phyloP scores from a whole-genome alignment of 1,284 basidiomycete species.

The Caloboletus firmus region DNA sequence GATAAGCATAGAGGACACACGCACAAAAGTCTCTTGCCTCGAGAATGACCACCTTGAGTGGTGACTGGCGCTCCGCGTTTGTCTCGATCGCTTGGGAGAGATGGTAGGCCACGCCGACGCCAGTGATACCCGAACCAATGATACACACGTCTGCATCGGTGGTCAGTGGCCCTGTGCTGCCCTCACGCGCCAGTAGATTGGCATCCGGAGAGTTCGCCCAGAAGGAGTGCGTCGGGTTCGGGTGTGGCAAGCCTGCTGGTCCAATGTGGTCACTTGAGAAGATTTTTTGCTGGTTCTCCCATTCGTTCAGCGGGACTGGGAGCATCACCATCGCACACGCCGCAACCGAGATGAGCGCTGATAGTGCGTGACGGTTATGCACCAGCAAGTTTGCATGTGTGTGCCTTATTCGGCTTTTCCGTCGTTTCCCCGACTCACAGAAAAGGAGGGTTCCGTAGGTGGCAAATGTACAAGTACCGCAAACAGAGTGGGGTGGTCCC shows the following conservation, averaged over 20 bases:
- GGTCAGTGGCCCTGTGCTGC: conserved; percentile 58
- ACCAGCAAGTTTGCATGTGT: too few relatives aligned
- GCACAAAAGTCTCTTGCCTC: conserved; percentile 80
- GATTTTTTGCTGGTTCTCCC: neutral
- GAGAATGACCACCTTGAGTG: conserved; percentile 56
- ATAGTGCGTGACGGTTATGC: too few relatives aligned
- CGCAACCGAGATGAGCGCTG: conserved; percentile 1
- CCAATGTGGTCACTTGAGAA: conserved; percentile 3
- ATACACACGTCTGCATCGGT: conserved; percentile 68
- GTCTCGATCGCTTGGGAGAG: conserved; percentile 45
- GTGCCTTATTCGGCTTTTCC: too few relatives aligned
- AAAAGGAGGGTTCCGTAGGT: too few relatives aligned
- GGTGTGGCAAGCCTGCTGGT: conserved; percentile 45
- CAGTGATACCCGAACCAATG: conserved; percentile 77
- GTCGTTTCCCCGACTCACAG: too few relatives aligned
- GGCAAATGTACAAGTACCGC: too few relatives aligned
- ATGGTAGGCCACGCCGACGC: conserved; percentile 70
- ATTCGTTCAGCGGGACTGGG: neutral
- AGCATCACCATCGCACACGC: conserved; percentile 9
- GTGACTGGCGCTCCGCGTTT: conserved; percentile 11
- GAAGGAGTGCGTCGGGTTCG: conserved; percentile 66
- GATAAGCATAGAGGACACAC: conserved; percentile 25
- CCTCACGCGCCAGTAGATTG: conserved; percentile 63
- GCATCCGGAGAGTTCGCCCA: conserved; percentile 60
- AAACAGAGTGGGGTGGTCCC: too few relatives aligned